Conservation (phyloP, 2,329 filamentous ascomycete species). For the Nothopassalora personata region DNA sequence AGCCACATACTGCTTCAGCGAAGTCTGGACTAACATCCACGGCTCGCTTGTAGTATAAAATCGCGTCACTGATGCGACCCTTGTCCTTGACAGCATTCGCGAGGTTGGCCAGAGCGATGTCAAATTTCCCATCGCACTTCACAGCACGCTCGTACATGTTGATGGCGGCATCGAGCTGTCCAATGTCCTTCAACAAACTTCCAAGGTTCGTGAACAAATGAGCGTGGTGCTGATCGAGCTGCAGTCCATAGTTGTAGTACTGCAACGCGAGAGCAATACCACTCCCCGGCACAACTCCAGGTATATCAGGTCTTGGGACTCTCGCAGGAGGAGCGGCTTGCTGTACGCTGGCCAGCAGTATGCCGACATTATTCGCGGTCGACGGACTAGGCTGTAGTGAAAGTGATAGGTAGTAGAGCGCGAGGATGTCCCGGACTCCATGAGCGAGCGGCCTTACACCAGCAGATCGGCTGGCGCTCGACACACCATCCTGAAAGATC, state of each 20-base stretch:
- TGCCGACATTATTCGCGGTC: constrained; percentile 96
- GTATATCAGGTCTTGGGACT: constrained; percentile 48
- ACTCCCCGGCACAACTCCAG: constrained; percentile 78
- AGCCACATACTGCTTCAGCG: constrained; percentile 90
- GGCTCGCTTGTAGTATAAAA: constrained; percentile 83
- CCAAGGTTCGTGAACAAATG: constrained; percentile 96
- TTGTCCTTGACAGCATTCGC: constrained; percentile 98
- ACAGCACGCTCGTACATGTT: constrained; percentile 97
- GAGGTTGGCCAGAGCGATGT: constrained; percentile 92
- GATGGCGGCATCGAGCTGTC: constrained; percentile 84
- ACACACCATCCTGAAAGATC: constrained; percentile 95
- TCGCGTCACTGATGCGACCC: constrained; percentile 85
- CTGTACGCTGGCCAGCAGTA: constrained; percentile 90
- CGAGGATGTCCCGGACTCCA: constrained; percentile 85
- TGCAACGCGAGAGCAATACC: constrained; percentile 81
- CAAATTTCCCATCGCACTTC: constrained; percentile 84
- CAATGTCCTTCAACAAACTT: constrained; percentile 91
- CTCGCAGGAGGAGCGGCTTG: constrained; percentile 47
- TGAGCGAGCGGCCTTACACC: constrained; percentile 46
- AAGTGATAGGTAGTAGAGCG: constrained; percentile 90
- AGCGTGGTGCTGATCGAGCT: constrained; percentile 80
- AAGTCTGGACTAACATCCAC: constrained; percentile 92
- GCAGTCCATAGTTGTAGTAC: constrained; percentile 92
- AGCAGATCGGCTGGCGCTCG: constrained; percentile 54
- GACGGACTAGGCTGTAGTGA: constrained; percentile 94